phyloP scores from a whole-genome alignment of 208 protist species.

The Acanthamoeba sp. region DNA sequence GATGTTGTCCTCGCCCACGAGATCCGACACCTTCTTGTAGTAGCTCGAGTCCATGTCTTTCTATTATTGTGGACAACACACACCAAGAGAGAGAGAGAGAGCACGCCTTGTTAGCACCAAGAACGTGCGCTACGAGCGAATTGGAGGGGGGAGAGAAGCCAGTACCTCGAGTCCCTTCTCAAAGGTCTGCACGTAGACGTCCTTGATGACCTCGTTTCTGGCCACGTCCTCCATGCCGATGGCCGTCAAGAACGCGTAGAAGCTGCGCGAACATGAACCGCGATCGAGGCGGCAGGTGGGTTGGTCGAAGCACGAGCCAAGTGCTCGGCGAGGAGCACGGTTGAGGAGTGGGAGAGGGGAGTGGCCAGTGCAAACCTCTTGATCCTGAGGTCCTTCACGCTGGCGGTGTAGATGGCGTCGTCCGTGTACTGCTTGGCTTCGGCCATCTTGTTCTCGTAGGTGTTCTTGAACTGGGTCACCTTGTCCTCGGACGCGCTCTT shows the following conservation, averaged over 20 bases:
- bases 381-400: slow-evolving; percentile 33
- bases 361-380: background rate
- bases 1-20: background rate
- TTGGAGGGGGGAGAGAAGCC: background rate
- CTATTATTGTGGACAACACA: background rate
- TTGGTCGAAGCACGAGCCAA: too few relatives aligned
- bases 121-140: background rate
- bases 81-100: background rate
- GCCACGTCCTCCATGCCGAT: slow-evolving; percentile 43
- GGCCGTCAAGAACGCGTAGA: slow-evolving; percentile 48
- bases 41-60: slow-evolving; percentile 62
- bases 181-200: slow-evolving; percentile 57
- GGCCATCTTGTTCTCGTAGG: slow-evolving; percentile 65
- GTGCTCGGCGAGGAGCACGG: too few relatives aligned
- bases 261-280: too few relatives aligned
- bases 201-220: slow-evolving; percentile 38
- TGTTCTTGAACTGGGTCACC: slow-evolving; percentile 67
- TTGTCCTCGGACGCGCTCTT: slow-evolving; percentile 39
- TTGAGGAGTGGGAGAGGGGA: too few relatives aligned
- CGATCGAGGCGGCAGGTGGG: too few relatives aligned
- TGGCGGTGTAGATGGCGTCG: slow-evolving; percentile 43
- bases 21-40: slow-evolving; percentile 48
- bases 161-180: slow-evolving; percentile 41
- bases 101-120: background rate
- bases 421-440: slow-evolving; percentile 53